Base-by-base conservation (phyloP, 352 stramenopile genomes). In the Phytophthora brassicae region DNA sequence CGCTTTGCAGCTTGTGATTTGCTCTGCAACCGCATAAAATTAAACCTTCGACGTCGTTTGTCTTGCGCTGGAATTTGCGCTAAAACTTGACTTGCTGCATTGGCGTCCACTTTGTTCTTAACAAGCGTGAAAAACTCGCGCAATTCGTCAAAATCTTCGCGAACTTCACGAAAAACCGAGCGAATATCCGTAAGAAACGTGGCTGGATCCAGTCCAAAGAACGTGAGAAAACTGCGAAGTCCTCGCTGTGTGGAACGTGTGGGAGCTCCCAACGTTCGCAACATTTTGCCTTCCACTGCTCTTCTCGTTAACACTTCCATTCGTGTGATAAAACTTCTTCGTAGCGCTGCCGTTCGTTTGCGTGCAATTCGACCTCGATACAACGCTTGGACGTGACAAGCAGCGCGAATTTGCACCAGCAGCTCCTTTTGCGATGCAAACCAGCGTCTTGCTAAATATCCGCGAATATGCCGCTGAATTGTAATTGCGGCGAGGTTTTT, bases 151-250 rank as follows among this genome's bases (percentile, higher is more conserved):
- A 89, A 94, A 59, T 94, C 85, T 39, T 90, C 78, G 0, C 60
- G 58, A 33, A 94, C 84, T 53, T 94, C 85, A 1, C 70, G 69
- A 13, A 92, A 71, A 7, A 94, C 68, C 0, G 60, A 64, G 6
- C 77, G 68, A 17, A 94, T 62, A 33, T 94, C 85, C 0, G 69
- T 86, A 12, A 94, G 56, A 53, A 94, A 94, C 3, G 83, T 89
- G 14, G 78, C 72, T 2, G 83, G 83, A 39, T 94, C 85, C 14
- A 94, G 66, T 2, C 83, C 85, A 50, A 94, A 91, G 56, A 90
- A 87, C 6, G 69, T 50, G n/a, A 94, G 52, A 41, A 94, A 91
- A 14, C 61, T 65, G 6, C 85, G 81, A 8, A 94, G 57, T 14
- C 76, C 77, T 3, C 78, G 65, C 44, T 94, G 85, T 1, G 78